Evolutionary conservation across 2,329 filamentous ascomycete genomes (phyloP).

Genomic region (Cytospora chrysosperma): DNA sequence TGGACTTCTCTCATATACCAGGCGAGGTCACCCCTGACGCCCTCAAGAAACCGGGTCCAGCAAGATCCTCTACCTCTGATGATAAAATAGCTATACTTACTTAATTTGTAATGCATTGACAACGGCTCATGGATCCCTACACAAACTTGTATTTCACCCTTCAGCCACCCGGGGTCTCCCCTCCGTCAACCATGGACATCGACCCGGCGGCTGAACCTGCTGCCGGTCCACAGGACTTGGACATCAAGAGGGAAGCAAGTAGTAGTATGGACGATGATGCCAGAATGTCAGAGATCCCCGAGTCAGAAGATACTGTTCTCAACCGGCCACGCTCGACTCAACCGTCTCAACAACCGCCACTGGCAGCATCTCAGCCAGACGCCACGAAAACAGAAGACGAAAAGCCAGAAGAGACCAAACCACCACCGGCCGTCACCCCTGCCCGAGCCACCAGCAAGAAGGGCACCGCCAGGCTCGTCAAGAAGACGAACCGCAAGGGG

Average conservation of each 20-base stretch:
- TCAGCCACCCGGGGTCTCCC: constrained; percentile 2
- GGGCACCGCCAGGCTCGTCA: constrained; percentile 41
- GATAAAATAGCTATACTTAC: background rate
- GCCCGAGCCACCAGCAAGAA: constrained; percentile 30
- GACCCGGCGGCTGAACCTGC: constrained; percentile 6
- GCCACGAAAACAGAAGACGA: constrained; percentile 1
- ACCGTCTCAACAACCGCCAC: constrained; percentile 16
- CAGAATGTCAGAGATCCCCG: constrained; percentile 22
- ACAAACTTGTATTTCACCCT: constrained; percentile 23
- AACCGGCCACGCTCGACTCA: constrained; percentile 10
- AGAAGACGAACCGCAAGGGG: constrained; percentile 28
- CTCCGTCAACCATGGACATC: constrained; percentile 17
- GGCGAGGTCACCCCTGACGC: background rate
- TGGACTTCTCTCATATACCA: background rate
- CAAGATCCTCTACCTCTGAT: background rate
- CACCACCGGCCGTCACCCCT: background rate
- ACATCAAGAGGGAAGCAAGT: constrained; percentile 22
- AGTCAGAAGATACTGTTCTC: constrained; percentile 10
- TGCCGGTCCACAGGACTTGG: background rate
- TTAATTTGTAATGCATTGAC: background rate
- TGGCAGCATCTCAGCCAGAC: constrained; percentile 4
- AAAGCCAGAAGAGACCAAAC: background rate
- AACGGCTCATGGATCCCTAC: constrained; percentile 12
- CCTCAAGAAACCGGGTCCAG: no score
- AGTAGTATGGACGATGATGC: constrained; percentile 17